Evolutionary conservation across 2,329 filamentous ascomycete genomes (phyloP), one percentile per base, ranked within the genome.

Genomic region (Aureobasidium pullulans): DNA sequence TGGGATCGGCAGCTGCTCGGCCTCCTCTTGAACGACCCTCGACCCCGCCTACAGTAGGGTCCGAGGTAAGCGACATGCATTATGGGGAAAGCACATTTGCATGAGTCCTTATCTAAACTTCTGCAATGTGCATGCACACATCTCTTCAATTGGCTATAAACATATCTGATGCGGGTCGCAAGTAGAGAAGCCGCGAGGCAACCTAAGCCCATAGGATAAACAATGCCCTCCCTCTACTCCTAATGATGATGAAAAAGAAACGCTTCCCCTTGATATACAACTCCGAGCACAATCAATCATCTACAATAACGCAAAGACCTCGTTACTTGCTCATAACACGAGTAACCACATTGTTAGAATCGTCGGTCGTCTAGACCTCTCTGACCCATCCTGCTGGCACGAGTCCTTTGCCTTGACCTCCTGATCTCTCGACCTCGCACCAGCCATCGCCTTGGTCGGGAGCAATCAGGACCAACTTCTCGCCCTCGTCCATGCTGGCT

Each of bases 371-470:
- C 61, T 62, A 71, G 7, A 89, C 84, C 68, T 87, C 83, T 74
- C 91, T 88, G 61, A 97, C 83, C 77, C 97, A 99, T 72, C 90
- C 96, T 39, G 92, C 92, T 47, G 94, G 94, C 57, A 99, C 94
- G 71, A 91, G 96, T 70, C 86, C 92, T 50, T 86, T 90, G 42
- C 85, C 78, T 1, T 92, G 92, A 16, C 90, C 91, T n/a, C 64
- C 66, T 37, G 61, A 57, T 73, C 90, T 91, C 77, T 97, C 94
- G 16, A 99, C 94, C 76, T 97, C 94, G 31, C 87, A 90, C 94
- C 94, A 99, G 0, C 94, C 94, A 76, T 97, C 94, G 1, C 94
- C 94, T 0, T 86, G 82, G 70, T 97, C 93, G 60, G 89, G 86
- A 67, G 86, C 91, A 62, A 96, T 85, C 34, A 99, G 78, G 40